Base-by-base conservation (phyloP, 2,329 filamentous ascomycete genomes). In the Ceratocystis huliohia region DNA sequence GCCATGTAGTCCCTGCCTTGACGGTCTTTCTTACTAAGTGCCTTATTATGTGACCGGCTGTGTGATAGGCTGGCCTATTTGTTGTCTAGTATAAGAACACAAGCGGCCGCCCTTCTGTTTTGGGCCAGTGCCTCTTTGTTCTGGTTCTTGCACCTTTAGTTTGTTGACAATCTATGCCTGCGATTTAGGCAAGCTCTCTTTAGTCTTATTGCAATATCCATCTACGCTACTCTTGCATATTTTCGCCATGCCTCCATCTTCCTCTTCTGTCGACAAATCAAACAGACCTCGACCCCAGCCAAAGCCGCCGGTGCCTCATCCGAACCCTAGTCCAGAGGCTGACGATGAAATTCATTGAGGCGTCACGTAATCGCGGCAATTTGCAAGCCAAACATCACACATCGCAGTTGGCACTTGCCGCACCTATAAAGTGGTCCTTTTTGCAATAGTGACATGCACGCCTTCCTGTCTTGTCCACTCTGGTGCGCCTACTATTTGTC, bases 201-300 rank as follows among this genome's bases (percentile, higher is more conserved):
- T 8, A 2, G 8, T n/a, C 15, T 57, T n/a, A 2, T 20, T 15
- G 15, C 25, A 20, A 37, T 8, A 53, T 7, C n/a, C 10, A n/a
- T 15, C 30, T 33, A 2, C 30, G 3, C 30, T 20, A 8, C 28
- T 7, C 33, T 17, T 37, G 15, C n/a, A 28, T 37, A 25, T 37
- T 59, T 8, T 37, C 17, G 22, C 13, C 30, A 59, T 59, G 56
- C 20, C 56, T 30, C 20, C 56, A 30, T n/a, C 28, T n/a, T 37
- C 56, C 25, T n/a, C 2, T n/a, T 33, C 56, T 3, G 2, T 37
- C 28, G 33, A 30, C 10, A 66, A 70, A 33, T 63, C 45, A n/a
- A 66, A 72, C 66, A 73, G 71, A 33, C 73, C 73, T 7, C 61
- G 69, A 25, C 73, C 73, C 44, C 71, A 72, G 63, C 73, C 73